Evolutionary conservation across 345 rosid species (phyloP).

Genomic region (Angophora floribunda): DNA sequence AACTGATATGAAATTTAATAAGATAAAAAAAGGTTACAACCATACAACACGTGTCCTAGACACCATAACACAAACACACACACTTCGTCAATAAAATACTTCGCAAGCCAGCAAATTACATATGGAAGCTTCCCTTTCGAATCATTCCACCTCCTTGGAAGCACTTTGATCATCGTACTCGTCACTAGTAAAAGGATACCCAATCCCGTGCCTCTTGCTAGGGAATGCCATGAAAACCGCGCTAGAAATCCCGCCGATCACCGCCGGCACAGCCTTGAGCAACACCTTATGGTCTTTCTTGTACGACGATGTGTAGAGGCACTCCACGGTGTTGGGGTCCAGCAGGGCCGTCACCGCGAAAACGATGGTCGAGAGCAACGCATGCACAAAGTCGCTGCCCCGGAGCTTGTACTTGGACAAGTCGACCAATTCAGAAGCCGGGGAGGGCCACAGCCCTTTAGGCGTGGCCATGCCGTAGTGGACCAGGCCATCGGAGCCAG

Average conservation of each 20-base stretch:
- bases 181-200: slow-evolving; percentile 31
- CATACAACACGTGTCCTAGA: neutral
- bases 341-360: slow-evolving; percentile 37
- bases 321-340: slow-evolving; percentile 43
- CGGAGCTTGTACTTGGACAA: slow-evolving; percentile 39
- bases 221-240: slow-evolving; percentile 50
- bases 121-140: neutral
- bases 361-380: slow-evolving; percentile 32
- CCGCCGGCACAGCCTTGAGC: slow-evolving; percentile 56
- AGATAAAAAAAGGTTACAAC: neutral
- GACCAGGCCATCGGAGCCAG: slow-evolving; percentile 20
- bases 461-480: slow-evolving; percentile 50
- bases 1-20: neutral
- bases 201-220: slow-evolving; percentile 65
- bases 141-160: slow-evolving; percentile 2
- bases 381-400: slow-evolving; percentile 49
- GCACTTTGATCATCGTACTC: slow-evolving; percentile 5
- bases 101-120: neutral
- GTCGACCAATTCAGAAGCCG: slow-evolving; percentile 23
- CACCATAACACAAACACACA: neutral
- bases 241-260: slow-evolving; percentile 36
- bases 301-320: slow-evolving; percentile 45
- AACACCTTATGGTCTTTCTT: slow-evolving; percentile 31
- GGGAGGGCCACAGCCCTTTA: slow-evolving; percentile 50
- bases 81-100: neutral